Evolutionary conservation across 73 alveolate species (phyloP).

Genomic region (Paramecium bursaria): DNA sequence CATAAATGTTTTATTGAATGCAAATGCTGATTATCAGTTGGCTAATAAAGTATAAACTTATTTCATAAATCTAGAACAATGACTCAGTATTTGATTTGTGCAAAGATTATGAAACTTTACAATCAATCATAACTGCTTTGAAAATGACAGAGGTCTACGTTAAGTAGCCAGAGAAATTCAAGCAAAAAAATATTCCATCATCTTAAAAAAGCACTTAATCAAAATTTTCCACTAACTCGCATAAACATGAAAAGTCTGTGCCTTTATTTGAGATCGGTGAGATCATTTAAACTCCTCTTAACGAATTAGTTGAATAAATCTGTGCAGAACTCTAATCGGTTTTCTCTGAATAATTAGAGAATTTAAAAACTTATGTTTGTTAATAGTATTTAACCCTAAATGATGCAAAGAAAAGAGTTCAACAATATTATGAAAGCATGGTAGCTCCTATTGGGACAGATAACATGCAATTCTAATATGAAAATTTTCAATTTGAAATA

Average conservation of each 20-base stretch:
- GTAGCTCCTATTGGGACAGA: not conserved
- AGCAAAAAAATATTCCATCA: conserved; percentile 24
- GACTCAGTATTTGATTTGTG: conserved; percentile 56
- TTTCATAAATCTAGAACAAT: conserved; percentile 11
- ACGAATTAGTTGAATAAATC: not conserved
- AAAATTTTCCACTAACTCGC: conserved; percentile 21
- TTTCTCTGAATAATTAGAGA: conserved; percentile 1
- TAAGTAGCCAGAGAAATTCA: conserved; percentile 54
- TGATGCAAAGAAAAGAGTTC: not conserved
- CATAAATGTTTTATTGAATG: conserved; percentile 30
- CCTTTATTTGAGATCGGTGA: not conserved
- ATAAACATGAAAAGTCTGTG: conserved; percentile 15
- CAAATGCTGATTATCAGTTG: conserved; percentile 40
- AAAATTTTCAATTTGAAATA: conserved; percentile 38
- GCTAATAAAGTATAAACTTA: conserved; percentile 33
- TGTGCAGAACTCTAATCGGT: conserved; percentile 34
- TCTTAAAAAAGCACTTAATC: conserved; percentile 16
- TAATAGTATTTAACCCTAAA: not conserved
- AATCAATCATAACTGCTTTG: conserved; percentile 15
- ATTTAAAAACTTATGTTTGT: conserved; percentile 5
- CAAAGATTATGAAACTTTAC: conserved; percentile 46
- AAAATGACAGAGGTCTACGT: conserved; percentile 34
- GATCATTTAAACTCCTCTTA: not conserved
- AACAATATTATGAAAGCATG: not conserved
- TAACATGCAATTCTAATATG: conserved; percentile 44